These are phyloP conservation scores for Collybia mongolica DNA, from an alignment of 768 basidiomycete species.

Conservation along the genomic window DNA sequence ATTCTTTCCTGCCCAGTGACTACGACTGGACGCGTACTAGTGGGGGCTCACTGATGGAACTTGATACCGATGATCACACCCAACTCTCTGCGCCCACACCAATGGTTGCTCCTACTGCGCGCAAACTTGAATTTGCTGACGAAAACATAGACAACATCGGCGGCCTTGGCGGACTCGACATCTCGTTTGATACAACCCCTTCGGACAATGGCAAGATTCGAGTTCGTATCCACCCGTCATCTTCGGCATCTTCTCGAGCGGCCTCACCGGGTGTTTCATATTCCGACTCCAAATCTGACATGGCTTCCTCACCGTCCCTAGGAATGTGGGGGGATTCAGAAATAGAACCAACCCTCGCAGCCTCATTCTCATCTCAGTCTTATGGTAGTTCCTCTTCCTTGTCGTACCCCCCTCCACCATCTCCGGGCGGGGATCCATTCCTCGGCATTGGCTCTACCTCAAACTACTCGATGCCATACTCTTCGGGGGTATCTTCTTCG, in stretches of 20 bases:
- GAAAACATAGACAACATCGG: conserved; percentile 34
- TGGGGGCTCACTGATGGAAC: conserved; percentile 42
- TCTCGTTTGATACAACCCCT: conserved; percentile 69
- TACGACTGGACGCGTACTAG: conserved; percentile 52
- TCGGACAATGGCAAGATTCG: conserved; percentile 70
- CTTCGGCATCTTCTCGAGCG: conserved; percentile 42
- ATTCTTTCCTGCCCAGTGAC: conserved; percentile 46
- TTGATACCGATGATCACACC: conserved; percentile 38
- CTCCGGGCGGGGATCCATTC: conserved; percentile 54
- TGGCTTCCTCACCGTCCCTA: conserved; percentile 24
- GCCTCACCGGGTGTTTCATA: conserved; percentile 28
- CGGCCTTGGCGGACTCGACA: conserved; percentile 58
- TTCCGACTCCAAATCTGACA: conserved; percentile 21
- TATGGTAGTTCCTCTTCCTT: conserved; percentile 28
- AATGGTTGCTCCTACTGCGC: conserved; percentile 26
- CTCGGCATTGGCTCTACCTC: conserved; percentile 46
- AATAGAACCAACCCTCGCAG: conserved; percentile 17
- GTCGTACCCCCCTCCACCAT: conserved; percentile 35
- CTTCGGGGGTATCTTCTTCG: conserved; percentile 22
- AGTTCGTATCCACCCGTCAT: conserved; percentile 66
- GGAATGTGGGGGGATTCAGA: conserved; percentile 24
- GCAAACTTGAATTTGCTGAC: conserved; percentile 60
- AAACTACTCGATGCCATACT: conserved; percentile 35
- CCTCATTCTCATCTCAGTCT: conserved; percentile 25
- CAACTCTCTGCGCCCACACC: conserved; percentile 28